These are phyloP conservation scores for Penicillium pancosmium DNA, from an alignment of 495 filamentous ascomycete species.

Conservation along the genomic window DNA sequence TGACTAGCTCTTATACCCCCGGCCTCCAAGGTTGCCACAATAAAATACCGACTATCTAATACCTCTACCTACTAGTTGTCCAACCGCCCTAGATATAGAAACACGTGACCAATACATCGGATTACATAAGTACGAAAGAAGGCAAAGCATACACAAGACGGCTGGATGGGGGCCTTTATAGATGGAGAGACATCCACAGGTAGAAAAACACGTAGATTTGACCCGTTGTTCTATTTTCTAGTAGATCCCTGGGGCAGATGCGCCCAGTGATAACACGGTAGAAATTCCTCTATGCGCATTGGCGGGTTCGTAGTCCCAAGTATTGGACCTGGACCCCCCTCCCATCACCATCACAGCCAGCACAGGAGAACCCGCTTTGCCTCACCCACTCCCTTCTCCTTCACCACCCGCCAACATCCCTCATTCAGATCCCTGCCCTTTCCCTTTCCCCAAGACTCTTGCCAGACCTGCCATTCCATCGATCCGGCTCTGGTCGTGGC, in stretches of 20 bases:
- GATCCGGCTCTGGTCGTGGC: conserved; percentile 17
- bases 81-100: background rate
- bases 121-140: conserved; percentile 31
- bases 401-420: conserved; percentile 15
- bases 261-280: too few relatives aligned
- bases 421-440: conserved; percentile 8
- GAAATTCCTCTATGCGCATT: background rate
- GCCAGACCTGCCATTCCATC: conserved; percentile 4
- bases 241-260: background rate
- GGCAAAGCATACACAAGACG: conserved; percentile 28
- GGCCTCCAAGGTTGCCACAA: background rate
- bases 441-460: background rate
- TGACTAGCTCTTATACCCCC: too few relatives aligned
- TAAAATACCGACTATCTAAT: too few relatives aligned
- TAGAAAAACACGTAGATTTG: background rate
- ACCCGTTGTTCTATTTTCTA: background rate
- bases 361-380: conserved; percentile 33
- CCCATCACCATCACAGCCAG: conserved; percentile 36
- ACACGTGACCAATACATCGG: conserved; percentile 16
- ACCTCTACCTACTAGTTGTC: too few relatives aligned
- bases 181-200: background rate
- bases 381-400: conserved; percentile 28
- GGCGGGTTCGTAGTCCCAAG: too few relatives aligned
- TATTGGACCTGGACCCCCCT: conserved; percentile 2
- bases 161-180: background rate